Percentiles rank a stretch among this genome's conserved stretches.
Evolutionary conservation across 2,329 filamentous ascomycete genomes (phyloP).

Genomic region (Emergomyces orientalis): DNA sequence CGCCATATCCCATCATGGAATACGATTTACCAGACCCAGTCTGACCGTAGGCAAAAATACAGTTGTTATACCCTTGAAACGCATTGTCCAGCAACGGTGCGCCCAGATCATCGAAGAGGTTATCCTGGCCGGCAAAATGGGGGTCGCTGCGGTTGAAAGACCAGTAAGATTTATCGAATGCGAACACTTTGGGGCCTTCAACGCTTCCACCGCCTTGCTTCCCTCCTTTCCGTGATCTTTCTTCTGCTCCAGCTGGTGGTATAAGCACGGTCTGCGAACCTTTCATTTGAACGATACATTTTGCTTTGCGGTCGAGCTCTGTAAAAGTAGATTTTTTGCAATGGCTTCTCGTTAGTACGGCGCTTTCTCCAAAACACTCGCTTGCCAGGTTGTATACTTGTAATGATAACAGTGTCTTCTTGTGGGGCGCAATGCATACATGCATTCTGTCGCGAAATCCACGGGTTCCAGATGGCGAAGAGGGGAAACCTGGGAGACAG

Average conservation of each 20-base stretch:
- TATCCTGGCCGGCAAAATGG: constrained; percentile 81
- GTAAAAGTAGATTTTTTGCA: constrained; percentile 11
- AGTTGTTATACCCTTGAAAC: constrained; percentile 98
- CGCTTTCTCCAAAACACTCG: not conserved
- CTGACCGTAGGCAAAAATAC: constrained; percentile 98
- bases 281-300: constrained; percentile 98
- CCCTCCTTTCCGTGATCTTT: constrained; percentile 27
- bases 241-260: constrained; percentile 55
- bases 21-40: constrained; percentile 98
- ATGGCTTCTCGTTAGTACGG: not conserved
- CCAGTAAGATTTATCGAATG: constrained; percentile 97
- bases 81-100: constrained; percentile 91
- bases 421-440: not conserved
- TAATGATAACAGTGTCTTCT: not conserved
- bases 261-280: constrained; percentile 78
- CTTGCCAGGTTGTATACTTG: not conserved
- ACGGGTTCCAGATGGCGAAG: not conserved
- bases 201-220: constrained; percentile 44
- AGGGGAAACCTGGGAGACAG: not conserved
- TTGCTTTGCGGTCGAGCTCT: constrained; percentile 86
- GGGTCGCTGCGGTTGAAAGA: constrained; percentile 77
- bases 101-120: constrained; percentile 81
- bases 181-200: constrained; percentile 71
- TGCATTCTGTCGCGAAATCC: not conserved
- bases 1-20: constrained; percentile 99